phyloP scores from a whole-genome alignment of 352 stramenopile species.

The Thalassiosira livingstoniorum region DNA sequence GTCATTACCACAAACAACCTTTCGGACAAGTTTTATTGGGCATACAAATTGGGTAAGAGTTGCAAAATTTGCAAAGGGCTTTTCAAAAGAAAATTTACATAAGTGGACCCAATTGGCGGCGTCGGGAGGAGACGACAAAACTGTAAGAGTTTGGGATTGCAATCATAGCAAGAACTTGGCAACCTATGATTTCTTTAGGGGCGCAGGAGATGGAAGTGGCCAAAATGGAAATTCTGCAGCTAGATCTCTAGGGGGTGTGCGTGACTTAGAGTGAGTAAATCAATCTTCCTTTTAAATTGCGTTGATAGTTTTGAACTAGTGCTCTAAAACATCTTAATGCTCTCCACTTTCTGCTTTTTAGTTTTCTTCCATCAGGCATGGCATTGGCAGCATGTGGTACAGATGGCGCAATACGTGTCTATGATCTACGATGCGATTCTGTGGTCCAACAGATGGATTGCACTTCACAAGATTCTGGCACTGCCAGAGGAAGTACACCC shows the following conservation, averaged over 20 bases:
- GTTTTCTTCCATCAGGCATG: neutral
- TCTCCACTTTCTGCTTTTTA: too few relatives aligned
- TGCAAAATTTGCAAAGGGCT: neutral
- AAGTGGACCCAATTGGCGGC: neutral
- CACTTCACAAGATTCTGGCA: neutral
- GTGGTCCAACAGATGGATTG: neutral
- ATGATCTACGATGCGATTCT: neutral
- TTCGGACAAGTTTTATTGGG: neutral
- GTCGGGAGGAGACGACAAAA: neutral
- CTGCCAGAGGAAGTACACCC: too few relatives aligned
- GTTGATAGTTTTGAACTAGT: too few relatives aligned
- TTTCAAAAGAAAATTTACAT: neutral
- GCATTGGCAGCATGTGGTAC: neutral
- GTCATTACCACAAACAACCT: neutral
- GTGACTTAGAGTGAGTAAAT: neutral
- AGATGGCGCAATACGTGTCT: neutral
- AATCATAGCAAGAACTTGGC: neutral
- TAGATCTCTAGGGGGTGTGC: neutral
- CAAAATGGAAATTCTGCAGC: too few relatives aligned
- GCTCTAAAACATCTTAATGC: too few relatives aligned
- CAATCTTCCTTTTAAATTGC: too few relatives aligned
- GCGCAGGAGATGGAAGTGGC: neutral
- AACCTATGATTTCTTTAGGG: neutral
- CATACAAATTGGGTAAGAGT: conserved; percentile 2
- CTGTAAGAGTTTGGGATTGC: neutral